Conservation (phyloP, 306 rosid species). For the Trifolium dubium region DNA sequence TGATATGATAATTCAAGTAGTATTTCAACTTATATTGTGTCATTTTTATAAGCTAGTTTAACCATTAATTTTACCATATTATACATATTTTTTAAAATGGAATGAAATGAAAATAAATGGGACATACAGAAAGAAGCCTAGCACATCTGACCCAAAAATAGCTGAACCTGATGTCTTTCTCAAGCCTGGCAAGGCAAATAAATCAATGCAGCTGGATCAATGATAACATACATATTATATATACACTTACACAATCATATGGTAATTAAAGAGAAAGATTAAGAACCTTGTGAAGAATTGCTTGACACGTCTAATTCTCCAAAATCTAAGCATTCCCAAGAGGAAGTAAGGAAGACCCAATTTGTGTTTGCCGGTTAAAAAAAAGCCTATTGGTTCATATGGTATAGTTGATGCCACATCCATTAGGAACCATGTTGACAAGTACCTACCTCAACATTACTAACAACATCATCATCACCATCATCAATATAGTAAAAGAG, state of each 20-base stretch:
- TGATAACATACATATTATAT: not conserved
- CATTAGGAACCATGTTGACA: constrained; percentile 91
- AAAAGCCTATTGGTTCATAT: constrained; percentile 57
- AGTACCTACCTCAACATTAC: constrained; percentile 60
- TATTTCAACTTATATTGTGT: too few species aligned
- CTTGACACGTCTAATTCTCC: constrained; percentile 83
- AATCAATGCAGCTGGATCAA: constrained; percentile 23
- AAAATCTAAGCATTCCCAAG: constrained; percentile 80
- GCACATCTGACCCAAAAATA: constrained; percentile 86
- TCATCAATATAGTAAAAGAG: not conserved
- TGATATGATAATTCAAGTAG: too few species aligned
- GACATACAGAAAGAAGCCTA: constrained; percentile 77
- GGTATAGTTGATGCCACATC: constrained; percentile 91
- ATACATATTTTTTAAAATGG: too few species aligned
- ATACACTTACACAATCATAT: not conserved
- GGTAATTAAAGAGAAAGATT: not conserved
- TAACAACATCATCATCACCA: not conserved
- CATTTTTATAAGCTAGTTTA: not conserved
- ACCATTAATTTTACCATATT: too few species aligned
- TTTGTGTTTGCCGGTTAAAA: constrained; percentile 63
- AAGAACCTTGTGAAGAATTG: constrained; percentile 81
- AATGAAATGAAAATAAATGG: constrained; percentile 4
- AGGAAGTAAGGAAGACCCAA: constrained; percentile 59
- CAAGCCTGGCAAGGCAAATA: constrained; percentile 69
- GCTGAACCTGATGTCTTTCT: constrained; percentile 94